Percentiles rank a stretch among this genome's conserved stretches.
phyloP scores from a whole-genome alignment of 768 basidiomycete species.

The Mycena metata region DNA sequence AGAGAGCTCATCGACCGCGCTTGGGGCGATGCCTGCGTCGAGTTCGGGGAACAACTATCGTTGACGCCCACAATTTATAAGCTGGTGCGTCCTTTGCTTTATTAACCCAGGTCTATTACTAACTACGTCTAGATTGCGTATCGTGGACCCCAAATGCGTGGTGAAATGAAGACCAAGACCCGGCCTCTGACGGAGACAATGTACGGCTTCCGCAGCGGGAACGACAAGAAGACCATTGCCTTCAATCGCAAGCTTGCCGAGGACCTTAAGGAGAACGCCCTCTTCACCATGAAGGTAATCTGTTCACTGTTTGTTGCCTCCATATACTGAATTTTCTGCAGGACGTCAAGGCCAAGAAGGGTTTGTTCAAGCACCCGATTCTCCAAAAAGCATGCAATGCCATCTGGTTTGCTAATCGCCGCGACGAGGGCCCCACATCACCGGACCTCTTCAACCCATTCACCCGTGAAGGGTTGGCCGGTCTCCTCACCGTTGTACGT shows the following conservation, averaged over 20 bases:
- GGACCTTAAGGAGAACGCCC: not conserved
- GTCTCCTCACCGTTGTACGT: slow-evolving; percentile 29
- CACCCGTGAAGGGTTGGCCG: slow-evolving; percentile 8
- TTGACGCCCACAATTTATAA: slow-evolving; percentile 22
- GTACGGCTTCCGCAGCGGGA: slow-evolving; percentile 33
- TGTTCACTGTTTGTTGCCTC: not conserved
- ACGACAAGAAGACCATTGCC: slow-evolving; percentile 29
- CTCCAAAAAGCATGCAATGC: slow-evolving; percentile 40
- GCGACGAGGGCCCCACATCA: slow-evolving; percentile 39
- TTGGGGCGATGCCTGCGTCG: slow-evolving; percentile 22
- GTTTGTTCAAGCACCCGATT: slow-evolving; percentile 35
- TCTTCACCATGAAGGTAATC: not conserved
- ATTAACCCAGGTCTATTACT: too few species aligned
- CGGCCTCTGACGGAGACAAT: slow-evolving; percentile 33
- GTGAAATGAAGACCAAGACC: slow-evolving; percentile 41
- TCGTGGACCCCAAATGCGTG: slow-evolving; percentile 38
- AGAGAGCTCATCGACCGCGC: not conserved
- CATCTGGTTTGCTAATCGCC: slow-evolving; percentile 40
- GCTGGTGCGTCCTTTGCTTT: slow-evolving; percentile 28
- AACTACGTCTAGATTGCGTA: slow-evolving; percentile 28
- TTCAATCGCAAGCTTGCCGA: slow-evolving; percentile 3
- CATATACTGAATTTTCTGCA: not conserved
- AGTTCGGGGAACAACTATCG: not conserved
- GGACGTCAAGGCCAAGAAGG: slow-evolving; percentile 25
- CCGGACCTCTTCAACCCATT: slow-evolving; percentile 37